Base-by-base conservation (phyloP, 768 basidiomycete species). In the Mycena rosella region DNA sequence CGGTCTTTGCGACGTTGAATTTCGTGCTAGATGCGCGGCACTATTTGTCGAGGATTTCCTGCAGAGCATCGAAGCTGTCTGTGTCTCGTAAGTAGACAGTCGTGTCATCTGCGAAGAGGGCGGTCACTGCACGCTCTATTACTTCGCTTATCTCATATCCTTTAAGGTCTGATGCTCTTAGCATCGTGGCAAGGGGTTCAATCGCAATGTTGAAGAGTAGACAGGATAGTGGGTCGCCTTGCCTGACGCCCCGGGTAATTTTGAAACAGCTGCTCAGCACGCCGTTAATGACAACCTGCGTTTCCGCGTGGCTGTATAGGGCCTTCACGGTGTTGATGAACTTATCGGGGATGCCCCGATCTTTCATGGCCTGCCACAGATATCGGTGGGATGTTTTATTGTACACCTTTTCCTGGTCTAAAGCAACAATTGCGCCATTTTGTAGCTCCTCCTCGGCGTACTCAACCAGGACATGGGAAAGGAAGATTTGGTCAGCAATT, bases 201-300 rank as follows among this genome's bases (percentile, higher is more conserved):
- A n/a, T n/a, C n/a, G n/a, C n/a, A n/a, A n/a, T n/a, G n/a, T 59
- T 47, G 57, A 59, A 59, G 3, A 59, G 30, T 3, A 59, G 57
- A 9, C 57, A 59, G 10, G 57, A 59, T 17, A 59, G 44, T 3
- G 57, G 57, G n/a, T 59, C 57, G 3, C 57, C 57, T 22, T 59
- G 57, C 11, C 57, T 3, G 6, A 59, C 57, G 1, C 57, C 57
- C 22, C 57, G 27, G 0, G 24, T 59, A 10, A 59, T 22, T 15
- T 8, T 2, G 29, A 32, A 59, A 5, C n/a, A 14, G 14, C 17
- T 32, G 29, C 57, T 59, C 10, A 59, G 17, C 0, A 29, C 57
- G 0, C 57, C 57, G 29, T 59, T 59, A 6, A 59, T 32, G 1
- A 59, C 30, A 13, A 59, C 57, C 15, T 45, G 56, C 15, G 56